These are phyloP conservation scores for Rhodomyrtus psidioides DNA, from an alignment of 441 rosid genomes.

Conservation along the genomic window DNA sequence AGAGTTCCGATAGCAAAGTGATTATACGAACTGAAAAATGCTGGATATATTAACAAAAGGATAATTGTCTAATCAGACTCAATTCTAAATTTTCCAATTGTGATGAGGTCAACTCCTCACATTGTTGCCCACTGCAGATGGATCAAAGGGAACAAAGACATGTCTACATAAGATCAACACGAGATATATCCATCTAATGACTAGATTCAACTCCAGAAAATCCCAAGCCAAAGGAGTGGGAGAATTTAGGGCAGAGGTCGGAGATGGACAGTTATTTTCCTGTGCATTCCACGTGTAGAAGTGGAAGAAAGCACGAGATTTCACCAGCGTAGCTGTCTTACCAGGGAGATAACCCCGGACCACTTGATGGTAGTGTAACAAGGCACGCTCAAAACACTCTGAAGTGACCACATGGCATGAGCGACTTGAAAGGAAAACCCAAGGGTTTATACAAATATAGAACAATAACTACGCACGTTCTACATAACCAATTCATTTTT, in stretches of 20 bases:
- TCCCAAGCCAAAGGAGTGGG: background rate
- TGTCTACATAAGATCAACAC: background rate
- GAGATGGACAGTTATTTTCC: background rate
- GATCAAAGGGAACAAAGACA: background rate
- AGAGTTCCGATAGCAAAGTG: background rate
- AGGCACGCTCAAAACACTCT: background rate
- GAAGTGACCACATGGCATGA: background rate
- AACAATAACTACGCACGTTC: background rate
- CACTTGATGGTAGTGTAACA: background rate
- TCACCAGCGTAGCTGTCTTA: background rate
- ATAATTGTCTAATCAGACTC: background rate
- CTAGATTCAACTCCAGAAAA: background rate
- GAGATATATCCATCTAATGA: background rate
- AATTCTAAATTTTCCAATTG: accelerated
- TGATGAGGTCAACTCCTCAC: background rate
- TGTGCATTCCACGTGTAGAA: background rate
- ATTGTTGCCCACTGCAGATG: background rate
- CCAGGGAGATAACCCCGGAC: background rate
- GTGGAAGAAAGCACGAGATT: background rate
- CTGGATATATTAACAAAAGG: background rate
- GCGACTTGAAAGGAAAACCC: background rate
- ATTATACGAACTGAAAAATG: background rate
- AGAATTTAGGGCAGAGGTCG: background rate
- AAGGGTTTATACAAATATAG: background rate
- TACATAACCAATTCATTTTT: background rate